A percentile compares a stretch with the other conserved stretches of the same genome.
Conservation (phyloP, 208 protist species). For the Trypanosoma caninum region DNA sequence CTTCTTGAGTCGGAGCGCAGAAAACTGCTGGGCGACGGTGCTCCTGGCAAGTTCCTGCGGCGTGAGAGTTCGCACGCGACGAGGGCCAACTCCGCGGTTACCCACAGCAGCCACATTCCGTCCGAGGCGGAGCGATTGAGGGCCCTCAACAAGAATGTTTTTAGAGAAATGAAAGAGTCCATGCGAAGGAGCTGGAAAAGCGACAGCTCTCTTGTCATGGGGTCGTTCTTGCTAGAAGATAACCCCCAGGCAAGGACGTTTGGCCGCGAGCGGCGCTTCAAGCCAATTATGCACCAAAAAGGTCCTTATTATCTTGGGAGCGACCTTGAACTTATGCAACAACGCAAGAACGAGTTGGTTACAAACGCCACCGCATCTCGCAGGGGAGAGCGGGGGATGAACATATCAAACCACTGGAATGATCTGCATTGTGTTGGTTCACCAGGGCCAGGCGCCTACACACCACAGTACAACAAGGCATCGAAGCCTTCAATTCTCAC, state of each 20-base stretch:
- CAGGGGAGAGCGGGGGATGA: slow-evolving; percentile 19
- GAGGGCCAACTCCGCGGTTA: neutral
- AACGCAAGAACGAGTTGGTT: slow-evolving; percentile 19
- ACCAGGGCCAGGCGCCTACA: slow-evolving; percentile 79
- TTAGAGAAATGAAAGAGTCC: slow-evolving; percentile 52
- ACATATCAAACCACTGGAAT: slow-evolving; percentile 27
- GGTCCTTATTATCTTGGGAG: slow-evolving; percentile 54
- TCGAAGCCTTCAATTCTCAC: slow-evolving; percentile 43
- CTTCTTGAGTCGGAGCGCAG: slow-evolving; percentile 52
- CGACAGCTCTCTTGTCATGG: slow-evolving; percentile 59
- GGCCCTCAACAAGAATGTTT: slow-evolving; percentile 27
- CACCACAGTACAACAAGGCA: slow-evolving; percentile 63
- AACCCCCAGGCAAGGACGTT: slow-evolving; percentile 54
- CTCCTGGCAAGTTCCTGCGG: neutral
- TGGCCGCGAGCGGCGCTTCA: slow-evolving; percentile 63
- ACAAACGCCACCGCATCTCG: slow-evolving; percentile 1
- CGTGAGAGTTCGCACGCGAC: slow-evolving; percentile 7
- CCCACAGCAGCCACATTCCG: slow-evolving; percentile 18
- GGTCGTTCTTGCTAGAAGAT: slow-evolving; percentile 56
- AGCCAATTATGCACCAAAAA: slow-evolving; percentile 37
- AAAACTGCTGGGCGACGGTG: neutral
- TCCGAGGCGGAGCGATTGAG: slow-evolving; percentile 34
- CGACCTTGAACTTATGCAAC: slow-evolving; percentile 37
- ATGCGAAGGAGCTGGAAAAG: slow-evolving; percentile 36
- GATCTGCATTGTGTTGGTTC: slow-evolving; percentile 20